Evolutionary conservation across 176 grass and related monocot genomes (phyloP), one percentile per base, ranked within the genome.

Genomic region (Triticum turgidum): DNA sequence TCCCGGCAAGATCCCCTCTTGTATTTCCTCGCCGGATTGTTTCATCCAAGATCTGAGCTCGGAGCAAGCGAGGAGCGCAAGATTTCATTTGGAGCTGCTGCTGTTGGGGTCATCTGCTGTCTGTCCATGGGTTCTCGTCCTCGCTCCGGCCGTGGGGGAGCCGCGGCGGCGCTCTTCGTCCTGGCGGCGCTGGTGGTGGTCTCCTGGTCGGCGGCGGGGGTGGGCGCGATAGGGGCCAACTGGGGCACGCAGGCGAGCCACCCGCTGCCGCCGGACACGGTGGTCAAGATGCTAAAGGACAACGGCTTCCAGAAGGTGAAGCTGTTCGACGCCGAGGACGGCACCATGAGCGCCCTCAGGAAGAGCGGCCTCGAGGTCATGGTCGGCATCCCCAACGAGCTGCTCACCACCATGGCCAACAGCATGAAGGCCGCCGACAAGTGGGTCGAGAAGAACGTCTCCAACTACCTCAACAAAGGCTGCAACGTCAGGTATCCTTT

Each of bases 231-330:
- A 62, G 97, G 97, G 41, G 97, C 94, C 32, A 99, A 99, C 91
- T 99, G 97, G 97, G 97, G 97, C 51, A 96, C 94, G 41, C 97
- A 99, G 88, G 61, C 93, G 29, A 99, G 97, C 90, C 97, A 99
- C 88, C 97, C 94, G 13, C 88, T 99, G 61, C 14, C 92, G 21
- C 94, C 97, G 38, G 87, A 90, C 65, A 91, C 89, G 66, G 97
- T 99, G 83, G 97, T 99, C 4, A 61, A 86, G 85, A 85, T 96
- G 97, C 94, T 99, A 18, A 99, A 90, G 88, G 80, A 83, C 5
- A 99, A 91, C 83, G 94, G 97, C 18, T 96, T 99, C 45, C 82
- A 93, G 79, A 96, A 94, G 88, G 94, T 90, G 77, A 99, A 99
- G 90, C 82, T 99, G 65, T 99, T 99, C 87, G 97, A 99, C 63